Base-by-base conservation (phyloP, 495 filamentous ascomycete species). In the Trypethelium eluteriae region DNA sequence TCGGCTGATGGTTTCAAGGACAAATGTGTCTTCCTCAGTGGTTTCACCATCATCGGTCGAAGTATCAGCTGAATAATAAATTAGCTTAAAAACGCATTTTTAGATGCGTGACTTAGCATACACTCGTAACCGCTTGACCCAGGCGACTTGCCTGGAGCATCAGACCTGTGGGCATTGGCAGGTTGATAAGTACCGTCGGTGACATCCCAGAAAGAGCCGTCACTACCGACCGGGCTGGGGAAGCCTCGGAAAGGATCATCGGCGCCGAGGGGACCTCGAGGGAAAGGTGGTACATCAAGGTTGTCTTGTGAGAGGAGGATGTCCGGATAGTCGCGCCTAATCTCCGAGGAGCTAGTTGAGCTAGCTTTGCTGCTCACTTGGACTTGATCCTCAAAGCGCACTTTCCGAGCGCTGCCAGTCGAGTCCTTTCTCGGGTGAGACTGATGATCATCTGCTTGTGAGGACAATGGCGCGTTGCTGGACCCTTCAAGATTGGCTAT, bases 91-190 rank as follows among this genome's bases (percentile, higher is more conserved):
- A 59, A 44, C 9, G 9, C 32, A 36, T 10, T 10, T 7, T 36
- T 34, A 10, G 32, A n/a, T 35, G 5, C 32, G 36, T 36, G 7
- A 7, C 2, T 35, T 6, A 36, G 5, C 53, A 59, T 59, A 59
- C 53, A 59, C 53, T 59, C 53, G 14, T 59, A 59, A 59, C 53
- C 53, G 32, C 53, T 59, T 35, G 53, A 59, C 6, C 53, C 53
- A 6, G 53, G 53, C 53, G 53, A 59, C 5, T 10, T 59, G 2
- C 36, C 53, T 14, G 53, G 36, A 59, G 53, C 11, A 34, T 59
- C 53, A 3, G 53, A 59, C 53, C 34, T 59, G 53, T 59, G 53
- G 32, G 36, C 53, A 59, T 59, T 36, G n/a, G 34, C 53, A 36
- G 53, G 53, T 32, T 59, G 53, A 59, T n/a, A 59, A 36, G 34